Conservation (phyloP, 768 basidiomycete species). For the Mycena metata region DNA sequence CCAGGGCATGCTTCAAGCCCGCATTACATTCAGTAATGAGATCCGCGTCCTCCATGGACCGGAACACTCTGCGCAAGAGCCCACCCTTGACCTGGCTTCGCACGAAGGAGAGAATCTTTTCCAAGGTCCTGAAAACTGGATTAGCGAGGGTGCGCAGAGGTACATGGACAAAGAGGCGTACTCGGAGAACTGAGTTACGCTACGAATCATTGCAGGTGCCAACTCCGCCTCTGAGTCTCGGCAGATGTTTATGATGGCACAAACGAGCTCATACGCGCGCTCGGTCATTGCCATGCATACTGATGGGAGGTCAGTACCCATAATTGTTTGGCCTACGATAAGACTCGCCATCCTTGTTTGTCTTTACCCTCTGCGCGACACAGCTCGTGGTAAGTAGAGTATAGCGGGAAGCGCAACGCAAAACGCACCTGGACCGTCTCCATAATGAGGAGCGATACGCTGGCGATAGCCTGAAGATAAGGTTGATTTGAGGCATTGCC, state of each 20-base stretch:
- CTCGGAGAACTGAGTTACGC: constrained; percentile 25
- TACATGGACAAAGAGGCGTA: not conserved
- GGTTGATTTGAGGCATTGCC: constrained; percentile 24
- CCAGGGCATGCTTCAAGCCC: constrained; percentile 33
- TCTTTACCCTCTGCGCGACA: not conserved
- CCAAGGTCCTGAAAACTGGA: constrained; percentile 16
- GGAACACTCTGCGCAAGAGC: constrained; percentile 18
- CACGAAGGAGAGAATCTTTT: constrained; percentile 24
- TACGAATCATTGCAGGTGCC: constrained; percentile 26
- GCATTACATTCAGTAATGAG: constrained; percentile 25
- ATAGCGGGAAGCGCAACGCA: not conserved
- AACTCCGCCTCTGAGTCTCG: constrained; percentile 20
- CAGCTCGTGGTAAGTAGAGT: not conserved
- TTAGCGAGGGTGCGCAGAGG: not conserved
- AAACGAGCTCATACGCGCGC: constrained; percentile 23
- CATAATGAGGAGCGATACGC: constrained; percentile 17
- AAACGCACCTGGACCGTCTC: constrained; percentile 20
- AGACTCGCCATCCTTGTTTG: constrained; percentile 19
- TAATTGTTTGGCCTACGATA: not conserved
- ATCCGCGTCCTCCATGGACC: constrained; percentile 28
- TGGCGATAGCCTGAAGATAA: constrained; percentile 25
- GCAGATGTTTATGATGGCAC: constrained; percentile 32
- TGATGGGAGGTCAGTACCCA: not conserved
- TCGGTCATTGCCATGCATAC: constrained; percentile 27
- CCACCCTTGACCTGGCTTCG: constrained; percentile 25